phyloP scores from a whole-genome alignment of 1,284 basidiomycete species.

The Microstroma glucosiphilum region DNA sequence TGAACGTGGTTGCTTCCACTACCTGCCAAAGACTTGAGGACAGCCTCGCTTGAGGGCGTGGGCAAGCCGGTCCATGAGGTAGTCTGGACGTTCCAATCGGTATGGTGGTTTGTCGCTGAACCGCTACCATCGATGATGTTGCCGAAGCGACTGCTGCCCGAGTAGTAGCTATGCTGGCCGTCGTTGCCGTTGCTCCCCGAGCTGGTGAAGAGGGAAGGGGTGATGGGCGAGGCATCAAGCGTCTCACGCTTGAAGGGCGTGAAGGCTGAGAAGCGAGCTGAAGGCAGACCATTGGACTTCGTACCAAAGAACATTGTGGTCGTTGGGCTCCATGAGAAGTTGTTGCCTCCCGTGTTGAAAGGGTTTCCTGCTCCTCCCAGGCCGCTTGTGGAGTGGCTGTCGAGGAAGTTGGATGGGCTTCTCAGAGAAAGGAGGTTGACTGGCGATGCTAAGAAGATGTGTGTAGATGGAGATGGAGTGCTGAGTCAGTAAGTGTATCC shows the following conservation, averaged over 20 bases:
- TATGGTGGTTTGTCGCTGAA: neutral
- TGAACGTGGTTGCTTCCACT: neutral
- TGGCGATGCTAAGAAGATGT: neutral
- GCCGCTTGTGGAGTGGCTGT: no score
- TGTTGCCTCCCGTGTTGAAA: neutral
- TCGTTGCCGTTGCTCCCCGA: neutral
- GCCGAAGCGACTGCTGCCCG: neutral
- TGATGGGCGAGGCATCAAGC: neutral
- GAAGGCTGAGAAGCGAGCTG: neutral
- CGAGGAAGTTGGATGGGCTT: neutral
- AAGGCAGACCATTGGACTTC: neutral
- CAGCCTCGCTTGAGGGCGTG: neutral
- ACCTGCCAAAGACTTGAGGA: neutral
- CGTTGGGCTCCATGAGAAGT: neutral
- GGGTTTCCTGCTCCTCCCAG: no score
- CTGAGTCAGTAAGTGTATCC: no score
- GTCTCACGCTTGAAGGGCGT: neutral
- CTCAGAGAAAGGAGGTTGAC: neutral
- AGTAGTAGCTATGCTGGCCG: slow-evolving; percentile 1
- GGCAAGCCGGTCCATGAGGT: neutral
- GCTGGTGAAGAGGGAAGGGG: neutral
- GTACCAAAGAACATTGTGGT: neutral
- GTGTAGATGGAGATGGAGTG: no score
- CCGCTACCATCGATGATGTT: neutral
- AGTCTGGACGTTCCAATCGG: neutral